Evolutionary conservation across 202 grass and related monocot species (phyloP).

Genomic region (Panicum virgatum): DNA sequence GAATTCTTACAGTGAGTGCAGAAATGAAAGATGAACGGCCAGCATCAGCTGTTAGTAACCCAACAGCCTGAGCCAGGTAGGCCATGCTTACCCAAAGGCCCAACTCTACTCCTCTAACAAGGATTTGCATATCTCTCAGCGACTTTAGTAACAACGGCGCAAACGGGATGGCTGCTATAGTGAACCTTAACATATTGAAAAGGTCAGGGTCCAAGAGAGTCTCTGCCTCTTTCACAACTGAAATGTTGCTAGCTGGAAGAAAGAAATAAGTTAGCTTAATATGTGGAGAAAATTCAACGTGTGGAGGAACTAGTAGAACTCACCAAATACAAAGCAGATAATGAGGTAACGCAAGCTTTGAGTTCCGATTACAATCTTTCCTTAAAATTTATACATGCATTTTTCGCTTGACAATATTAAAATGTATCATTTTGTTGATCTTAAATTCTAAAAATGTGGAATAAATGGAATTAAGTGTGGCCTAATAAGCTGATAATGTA

Average conservation of each 20-base stretch:
- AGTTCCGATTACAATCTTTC: background rate
- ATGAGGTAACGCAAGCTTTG: background rate
- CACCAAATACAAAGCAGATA: background rate
- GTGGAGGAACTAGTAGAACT: background rate
- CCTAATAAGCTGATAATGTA: background rate
- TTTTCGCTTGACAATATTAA: background rate
- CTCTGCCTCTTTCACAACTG: constrained; percentile 87
- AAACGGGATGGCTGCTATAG: constrained; percentile 70
- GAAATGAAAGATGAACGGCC: constrained; percentile 88
- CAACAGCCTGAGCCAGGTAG: constrained; percentile 83
- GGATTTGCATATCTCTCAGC: constrained; percentile 48
- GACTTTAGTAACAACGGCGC: constrained; percentile 60
- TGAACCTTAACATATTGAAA: constrained; percentile 90
- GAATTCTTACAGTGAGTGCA: constrained; percentile 76
- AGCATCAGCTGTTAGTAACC: constrained; percentile 86
- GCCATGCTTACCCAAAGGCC: constrained; percentile 87
- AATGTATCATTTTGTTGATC: background rate
- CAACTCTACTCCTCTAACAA: constrained; percentile 69
- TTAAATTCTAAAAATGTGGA: background rate
- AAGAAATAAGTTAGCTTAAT: constrained; percentile 18
- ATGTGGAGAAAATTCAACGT: background rate
- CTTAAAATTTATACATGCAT: background rate
- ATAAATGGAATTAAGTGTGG: background rate
- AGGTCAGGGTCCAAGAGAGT: constrained; percentile 75
- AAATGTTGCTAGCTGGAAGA: constrained; percentile 83